A percentile compares a stretch with the other conserved stretches of the same genome.
These are phyloP conservation scores for Graphiopsis chlorocephala DNA, from an alignment of 2,329 filamentous ascomycete genomes.

Conservation along the genomic window DNA sequence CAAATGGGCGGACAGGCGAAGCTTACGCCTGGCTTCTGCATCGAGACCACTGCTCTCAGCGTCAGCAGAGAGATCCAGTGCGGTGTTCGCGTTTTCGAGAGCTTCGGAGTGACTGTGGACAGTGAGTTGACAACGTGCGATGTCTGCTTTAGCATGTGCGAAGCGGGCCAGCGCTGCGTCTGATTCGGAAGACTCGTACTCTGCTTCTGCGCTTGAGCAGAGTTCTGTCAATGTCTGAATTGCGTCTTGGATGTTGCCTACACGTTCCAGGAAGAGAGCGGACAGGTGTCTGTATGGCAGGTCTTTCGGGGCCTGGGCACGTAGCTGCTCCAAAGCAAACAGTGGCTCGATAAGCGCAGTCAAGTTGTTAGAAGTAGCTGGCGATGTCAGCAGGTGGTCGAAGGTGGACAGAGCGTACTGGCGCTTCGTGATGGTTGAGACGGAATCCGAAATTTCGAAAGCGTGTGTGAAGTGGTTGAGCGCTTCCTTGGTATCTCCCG, in stretches of 20 bases:
- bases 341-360: slow-evolving; percentile 73
- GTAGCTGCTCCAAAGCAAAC: slow-evolving; percentile 82
- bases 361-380: slow-evolving; percentile 53
- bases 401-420: slow-evolving; percentile 81
- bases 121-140: slow-evolving; percentile 80
- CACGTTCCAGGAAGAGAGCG: slow-evolving; percentile 78
- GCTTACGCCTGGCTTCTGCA: slow-evolving; percentile 62
- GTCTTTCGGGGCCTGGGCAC: slow-evolving; percentile 67
- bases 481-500: slow-evolving; percentile 73
- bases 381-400: slow-evolving; percentile 67
- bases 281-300: slow-evolving; percentile 73
- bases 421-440: slow-evolving; percentile 67
- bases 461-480: slow-evolving; percentile 86
- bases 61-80: slow-evolving; percentile 74
- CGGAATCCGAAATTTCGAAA: slow-evolving; percentile 84
- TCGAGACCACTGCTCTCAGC: slow-evolving; percentile 62
- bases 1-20: slow-evolving; percentile 79
- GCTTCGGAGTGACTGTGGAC: slow-evolving; percentile 63
- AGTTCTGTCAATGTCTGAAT: slow-evolving; percentile 63
- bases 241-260: slow-evolving; percentile 64
- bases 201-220: slow-evolving; percentile 68
- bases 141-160: slow-evolving; percentile 79
- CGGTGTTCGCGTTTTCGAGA: slow-evolving; percentile 74
- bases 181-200: slow-evolving; percentile 83
- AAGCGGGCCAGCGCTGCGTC: slow-evolving; percentile 69